phyloP scores from a whole-genome alignment of 352 stramenopile species.

The Phytophthora uliginosa region DNA sequence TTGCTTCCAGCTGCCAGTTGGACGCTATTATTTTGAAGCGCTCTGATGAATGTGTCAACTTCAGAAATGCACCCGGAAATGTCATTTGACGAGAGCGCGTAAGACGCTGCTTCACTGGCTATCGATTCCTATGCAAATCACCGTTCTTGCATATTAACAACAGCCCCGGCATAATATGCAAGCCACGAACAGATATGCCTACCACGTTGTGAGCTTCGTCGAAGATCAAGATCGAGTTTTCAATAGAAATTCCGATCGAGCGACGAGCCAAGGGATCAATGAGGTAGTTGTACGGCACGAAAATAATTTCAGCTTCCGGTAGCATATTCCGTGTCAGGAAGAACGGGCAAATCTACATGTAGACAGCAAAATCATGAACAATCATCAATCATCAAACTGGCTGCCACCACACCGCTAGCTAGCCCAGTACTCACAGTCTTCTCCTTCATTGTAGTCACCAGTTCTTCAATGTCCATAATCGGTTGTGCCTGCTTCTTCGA shows the following conservation, averaged over 20 bases:
- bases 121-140: slow-evolving; percentile 77
- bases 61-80: slow-evolving; percentile 96
- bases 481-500: slow-evolving; percentile 62
- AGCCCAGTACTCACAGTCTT: slow-evolving; percentile 53
- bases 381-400: slow-evolving; percentile 35
- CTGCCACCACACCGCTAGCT: not conserved
- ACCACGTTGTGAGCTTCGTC: slow-evolving; percentile 99
- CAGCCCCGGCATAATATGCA: not conserved
- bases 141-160: not conserved
- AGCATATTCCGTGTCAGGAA: slow-evolving; percentile 95
- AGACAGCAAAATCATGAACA: not conserved
- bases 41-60: slow-evolving; percentile 89
- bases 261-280: slow-evolving; percentile 95
- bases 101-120: slow-evolving; percentile 96
- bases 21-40: slow-evolving; percentile 69
- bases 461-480: slow-evolving; percentile 99
- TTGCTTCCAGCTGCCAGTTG: slow-evolving; percentile 57
- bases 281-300: slow-evolving; percentile 99
- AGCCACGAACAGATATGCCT: slow-evolving; percentile 14
- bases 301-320: slow-evolving; percentile 96
- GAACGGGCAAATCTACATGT: slow-evolving; percentile 96
- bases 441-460: slow-evolving; percentile 91
- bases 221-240: slow-evolving; percentile 99
- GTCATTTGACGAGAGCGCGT: slow-evolving; percentile 95
- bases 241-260: slow-evolving; percentile 95